Base-by-base conservation (phyloP, 75 land plant genomes). In the Larix kaempferi region DNA sequence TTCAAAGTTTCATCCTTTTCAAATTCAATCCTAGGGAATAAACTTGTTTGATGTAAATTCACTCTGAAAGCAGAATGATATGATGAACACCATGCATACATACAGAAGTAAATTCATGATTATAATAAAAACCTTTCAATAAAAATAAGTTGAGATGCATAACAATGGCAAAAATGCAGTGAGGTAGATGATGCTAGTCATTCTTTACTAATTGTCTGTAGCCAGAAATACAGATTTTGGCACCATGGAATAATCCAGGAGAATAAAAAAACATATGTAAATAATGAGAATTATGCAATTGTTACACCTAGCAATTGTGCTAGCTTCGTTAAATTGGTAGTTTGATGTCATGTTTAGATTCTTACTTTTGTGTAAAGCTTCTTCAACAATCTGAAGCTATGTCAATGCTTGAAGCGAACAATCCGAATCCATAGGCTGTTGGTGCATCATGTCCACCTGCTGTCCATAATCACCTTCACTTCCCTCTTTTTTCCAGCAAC, bases 401-500 rank as follows among this genome's bases (percentile, higher is more conserved):
- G 72, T 39, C 72, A 41, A 8, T 2, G 49, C 72, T 39, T 67
- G 52, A 67, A 67, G 22, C 52, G 39, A 67, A 67, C 72, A 67
- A 67, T 39, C 23, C 39, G 72, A 67, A 37, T 39, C 72, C 23
- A 21, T 12, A 0, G 44, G 41, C 21, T 67, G 72, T 7, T 19
- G 72, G 39, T 67, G 72, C 44, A 8, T 39, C 15, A 11, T 8
- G 2, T 67, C 33, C 21, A 7, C 72, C 19, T 67, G 25, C 10
- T 41, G 3, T 67, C 2, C 37, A 21, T 3, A 67, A 21, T 21
- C 49, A 8, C 3, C 23, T 39, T 67, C 3, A 21, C 23, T 13
- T 67, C 72, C 41, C 44, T 67, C 71, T 39, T 6, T 21, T 67
- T 67, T 67, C n/a, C 72, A 67, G 13, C 72, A 67, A 39, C n/a